These are phyloP conservation scores for Sparassis latifolia DNA, from an alignment of 1,284 basidiomycete species.

Conservation along the genomic window DNA sequence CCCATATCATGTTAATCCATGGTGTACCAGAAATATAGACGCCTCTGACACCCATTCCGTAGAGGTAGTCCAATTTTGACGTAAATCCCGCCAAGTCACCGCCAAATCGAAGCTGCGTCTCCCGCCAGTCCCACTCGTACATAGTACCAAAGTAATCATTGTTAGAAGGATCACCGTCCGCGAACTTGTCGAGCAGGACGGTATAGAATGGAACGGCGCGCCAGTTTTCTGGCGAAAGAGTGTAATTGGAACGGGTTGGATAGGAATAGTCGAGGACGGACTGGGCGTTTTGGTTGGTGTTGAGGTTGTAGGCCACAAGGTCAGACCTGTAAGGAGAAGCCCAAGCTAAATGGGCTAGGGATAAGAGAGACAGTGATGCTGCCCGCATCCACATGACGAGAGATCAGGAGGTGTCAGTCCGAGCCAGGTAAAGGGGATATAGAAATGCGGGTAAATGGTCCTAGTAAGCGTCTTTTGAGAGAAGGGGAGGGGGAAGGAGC, in stretches of 20 bases:
- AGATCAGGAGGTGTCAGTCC: conserved; percentile 8
- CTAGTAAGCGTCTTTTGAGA: conserved; percentile 1
- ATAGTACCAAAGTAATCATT: conserved; percentile 81
- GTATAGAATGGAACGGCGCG: conserved; percentile 80
- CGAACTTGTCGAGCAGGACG: conserved; percentile 86
- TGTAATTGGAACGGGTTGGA: conserved; percentile 60
- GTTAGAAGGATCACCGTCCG: conserved; percentile 84
- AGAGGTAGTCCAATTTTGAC: conserved; percentile 76
- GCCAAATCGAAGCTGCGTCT: conserved; percentile 82
- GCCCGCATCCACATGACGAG: conserved; percentile 27
- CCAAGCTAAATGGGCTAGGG: conserved; percentile 17
- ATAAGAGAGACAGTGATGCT: conserved; percentile 24
- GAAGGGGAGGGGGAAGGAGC: conserved; percentile 17
- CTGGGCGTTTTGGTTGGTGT: conserved; percentile 72
- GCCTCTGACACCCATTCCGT: conserved; percentile 78
- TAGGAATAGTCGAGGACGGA: conserved; percentile 66
- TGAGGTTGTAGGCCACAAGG: conserved; percentile 78
- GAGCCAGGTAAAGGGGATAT: neutral
- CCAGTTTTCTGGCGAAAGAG: conserved; percentile 82
- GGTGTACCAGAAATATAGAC: conserved; percentile 89
- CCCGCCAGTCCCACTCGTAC: conserved; percentile 80
- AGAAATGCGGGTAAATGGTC: neutral
- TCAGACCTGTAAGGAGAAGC: conserved; percentile 74
- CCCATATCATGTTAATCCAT: conserved; percentile 93
- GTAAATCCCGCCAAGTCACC: conserved; percentile 79